phyloP scores from a whole-genome alignment of 495 filamentous ascomycete genomes.

The Aspergillus incahuasiensis region DNA sequence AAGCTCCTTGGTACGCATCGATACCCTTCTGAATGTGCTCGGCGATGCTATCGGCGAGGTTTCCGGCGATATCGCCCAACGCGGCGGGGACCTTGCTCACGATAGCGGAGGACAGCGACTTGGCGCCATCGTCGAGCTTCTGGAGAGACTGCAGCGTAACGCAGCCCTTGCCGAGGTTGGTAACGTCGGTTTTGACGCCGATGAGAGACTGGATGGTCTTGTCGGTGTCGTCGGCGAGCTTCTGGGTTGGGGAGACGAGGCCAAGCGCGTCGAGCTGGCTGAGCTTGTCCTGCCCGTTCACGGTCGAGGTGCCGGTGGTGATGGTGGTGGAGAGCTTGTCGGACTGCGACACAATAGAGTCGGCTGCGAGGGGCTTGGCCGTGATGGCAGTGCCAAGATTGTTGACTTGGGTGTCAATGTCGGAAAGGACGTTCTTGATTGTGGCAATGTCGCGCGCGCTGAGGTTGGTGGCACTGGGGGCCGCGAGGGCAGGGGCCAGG shows the following conservation, averaged over 20 bases:
- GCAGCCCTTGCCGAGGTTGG: background rate
- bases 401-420: constrained; percentile 7
- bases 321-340: constrained; percentile 1
- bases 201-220: background rate
- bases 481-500: background rate
- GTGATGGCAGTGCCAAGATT: background rate
- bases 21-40: constrained; percentile 38
- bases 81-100: constrained; percentile 7
- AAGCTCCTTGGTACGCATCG: constrained; percentile 4
- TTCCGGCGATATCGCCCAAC: constrained; percentile 22
- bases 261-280: constrained; percentile 4
- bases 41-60: constrained; percentile 24
- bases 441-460: constrained; percentile 4
- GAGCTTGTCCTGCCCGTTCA: background rate
- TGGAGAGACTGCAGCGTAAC: background rate
- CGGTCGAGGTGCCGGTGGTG: background rate
- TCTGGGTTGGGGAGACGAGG: constrained; percentile 4
- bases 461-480: background rate
- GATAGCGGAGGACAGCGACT: background rate
- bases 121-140: background rate
- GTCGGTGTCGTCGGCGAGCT: constrained; percentile 3
- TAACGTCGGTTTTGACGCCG: background rate
- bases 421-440: background rate
- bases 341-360: constrained; percentile 1
- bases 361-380: background rate